These are phyloP conservation scores for Vitellaria paradoxa DNA, from an alignment of 179 eudicot genomes.

Conservation along the genomic window DNA sequence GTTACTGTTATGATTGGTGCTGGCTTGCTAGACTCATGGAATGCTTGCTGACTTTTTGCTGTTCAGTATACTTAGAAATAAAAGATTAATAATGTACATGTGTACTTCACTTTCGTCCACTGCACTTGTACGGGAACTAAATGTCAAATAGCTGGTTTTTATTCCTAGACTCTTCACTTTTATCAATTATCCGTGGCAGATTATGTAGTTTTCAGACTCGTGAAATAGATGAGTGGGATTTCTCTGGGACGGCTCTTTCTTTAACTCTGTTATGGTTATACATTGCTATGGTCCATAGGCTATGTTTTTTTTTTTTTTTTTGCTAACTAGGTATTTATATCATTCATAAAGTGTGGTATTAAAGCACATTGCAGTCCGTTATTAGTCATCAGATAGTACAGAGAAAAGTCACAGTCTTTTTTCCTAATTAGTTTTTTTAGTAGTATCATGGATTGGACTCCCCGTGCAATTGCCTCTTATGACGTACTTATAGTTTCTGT, in stretches of 20 bases:
- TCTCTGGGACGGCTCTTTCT: background rate
- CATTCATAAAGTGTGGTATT: background rate
- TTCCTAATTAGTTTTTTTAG: background rate
- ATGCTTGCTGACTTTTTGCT: background rate
- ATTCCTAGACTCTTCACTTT: background rate
- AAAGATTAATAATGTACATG: background rate
- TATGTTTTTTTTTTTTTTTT: background rate
- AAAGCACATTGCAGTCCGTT: background rate
- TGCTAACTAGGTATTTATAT: background rate
- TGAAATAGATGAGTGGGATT: background rate
- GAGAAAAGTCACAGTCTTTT: background rate
- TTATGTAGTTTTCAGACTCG: background rate
- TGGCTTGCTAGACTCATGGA: background rate
- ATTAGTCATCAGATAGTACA: background rate
- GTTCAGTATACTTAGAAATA: background rate
- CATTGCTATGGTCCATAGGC: background rate
- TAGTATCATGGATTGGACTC: background rate
- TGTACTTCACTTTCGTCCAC: background rate
- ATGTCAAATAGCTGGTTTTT: background rate
- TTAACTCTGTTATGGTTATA: background rate
- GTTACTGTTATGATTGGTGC: background rate
- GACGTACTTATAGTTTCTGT: background rate
- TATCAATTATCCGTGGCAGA: background rate
- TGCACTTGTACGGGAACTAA: background rate
- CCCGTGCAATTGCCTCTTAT: background rate